These are phyloP conservation scores for Pseudogymnoascus sp. DNA, from an alignment of 2,329 filamentous ascomycete species.

Conservation along the genomic window DNA sequence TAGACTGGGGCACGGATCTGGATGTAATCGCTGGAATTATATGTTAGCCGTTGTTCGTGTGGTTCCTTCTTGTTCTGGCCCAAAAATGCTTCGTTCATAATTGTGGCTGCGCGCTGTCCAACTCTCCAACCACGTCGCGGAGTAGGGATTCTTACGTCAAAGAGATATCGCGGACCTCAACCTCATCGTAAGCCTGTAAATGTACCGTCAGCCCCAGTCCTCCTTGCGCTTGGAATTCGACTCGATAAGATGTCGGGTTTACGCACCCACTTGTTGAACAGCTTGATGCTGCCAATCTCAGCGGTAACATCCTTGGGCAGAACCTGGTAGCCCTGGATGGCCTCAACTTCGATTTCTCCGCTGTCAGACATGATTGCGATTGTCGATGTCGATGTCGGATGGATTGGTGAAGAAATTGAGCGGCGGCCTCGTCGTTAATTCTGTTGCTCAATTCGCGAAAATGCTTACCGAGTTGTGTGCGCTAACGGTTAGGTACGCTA, in stretches of 20 bases:
- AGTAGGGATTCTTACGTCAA: slow-evolving; percentile 72
- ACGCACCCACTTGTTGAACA: slow-evolving; percentile 83
- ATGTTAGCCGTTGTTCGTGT: slow-evolving; percentile 25
- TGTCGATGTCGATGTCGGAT: slow-evolving; percentile 13
- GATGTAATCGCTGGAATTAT: slow-evolving; percentile 81
- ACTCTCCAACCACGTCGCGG: slow-evolving; percentile 2
- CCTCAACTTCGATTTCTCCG: slow-evolving; percentile 90
- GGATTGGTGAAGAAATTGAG: slow-evolving; percentile 11
- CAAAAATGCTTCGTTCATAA: neutral
- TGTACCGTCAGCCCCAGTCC: slow-evolving; percentile 8
- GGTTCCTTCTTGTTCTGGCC: slow-evolving; percentile 2
- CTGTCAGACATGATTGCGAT: slow-evolving; percentile 77
- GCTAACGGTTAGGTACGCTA: neutral
- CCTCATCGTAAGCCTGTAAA: slow-evolving; percentile 76
- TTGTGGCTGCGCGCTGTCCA: neutral
- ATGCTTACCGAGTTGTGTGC: slow-evolving; percentile 10
- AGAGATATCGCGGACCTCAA: slow-evolving; percentile 99
- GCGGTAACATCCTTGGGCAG: slow-evolving; percentile 88
- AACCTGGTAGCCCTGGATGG: slow-evolving; percentile 65
- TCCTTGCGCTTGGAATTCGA: slow-evolving; percentile 4
- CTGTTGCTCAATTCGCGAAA: slow-evolving; percentile 10
- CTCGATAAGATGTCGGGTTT: slow-evolving; percentile 10
- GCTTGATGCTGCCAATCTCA: slow-evolving; percentile 88
- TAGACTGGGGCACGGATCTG: slow-evolving; percentile 99
- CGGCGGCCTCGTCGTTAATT: slow-evolving; percentile 10